These are phyloP conservation scores for Colletotrichum sp. DNA, from an alignment of 2,329 filamentous ascomycete species.

Conservation along the genomic window DNA sequence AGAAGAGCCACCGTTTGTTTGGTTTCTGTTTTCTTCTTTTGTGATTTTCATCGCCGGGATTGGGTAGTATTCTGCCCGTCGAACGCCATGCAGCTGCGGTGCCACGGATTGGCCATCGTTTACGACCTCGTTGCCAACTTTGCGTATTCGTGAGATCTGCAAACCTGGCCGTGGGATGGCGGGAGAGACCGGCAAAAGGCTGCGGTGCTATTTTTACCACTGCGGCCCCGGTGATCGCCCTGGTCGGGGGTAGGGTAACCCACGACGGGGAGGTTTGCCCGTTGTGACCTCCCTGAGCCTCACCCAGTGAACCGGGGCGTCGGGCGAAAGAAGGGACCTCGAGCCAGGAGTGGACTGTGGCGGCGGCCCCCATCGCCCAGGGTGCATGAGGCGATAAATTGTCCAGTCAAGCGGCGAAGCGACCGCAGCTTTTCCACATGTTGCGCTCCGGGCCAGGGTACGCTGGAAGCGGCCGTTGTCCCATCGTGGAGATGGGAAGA, in stretches of 20 bases:
- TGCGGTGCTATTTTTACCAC: conserved; percentile 17
- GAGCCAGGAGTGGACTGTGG: neutral
- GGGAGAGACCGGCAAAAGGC: neutral
- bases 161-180: neutral
- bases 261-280: conserved; percentile 5
- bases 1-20: neutral
- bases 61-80: neutral
- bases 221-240: conserved; percentile 12
- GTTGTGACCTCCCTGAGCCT: conserved; percentile 33
- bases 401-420: neutral
- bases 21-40: neutral
- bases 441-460: neutral
- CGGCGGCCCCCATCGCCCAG: neutral
- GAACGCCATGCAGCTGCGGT: neutral
- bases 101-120: neutral
- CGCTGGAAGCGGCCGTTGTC: neutral
- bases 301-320: conserved; percentile 14
- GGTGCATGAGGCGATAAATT: neutral
- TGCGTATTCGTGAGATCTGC: neutral
- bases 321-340: neutral
- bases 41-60: neutral
- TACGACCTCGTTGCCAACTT: neutral
- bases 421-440: neutral
- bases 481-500: neutral
- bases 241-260: neutral